Percentiles rank a stretch among this genome's conserved stretches.
Conservation (phyloP, 2,329 filamentous ascomycete genomes). For the Dactylella cylindrospora region DNA sequence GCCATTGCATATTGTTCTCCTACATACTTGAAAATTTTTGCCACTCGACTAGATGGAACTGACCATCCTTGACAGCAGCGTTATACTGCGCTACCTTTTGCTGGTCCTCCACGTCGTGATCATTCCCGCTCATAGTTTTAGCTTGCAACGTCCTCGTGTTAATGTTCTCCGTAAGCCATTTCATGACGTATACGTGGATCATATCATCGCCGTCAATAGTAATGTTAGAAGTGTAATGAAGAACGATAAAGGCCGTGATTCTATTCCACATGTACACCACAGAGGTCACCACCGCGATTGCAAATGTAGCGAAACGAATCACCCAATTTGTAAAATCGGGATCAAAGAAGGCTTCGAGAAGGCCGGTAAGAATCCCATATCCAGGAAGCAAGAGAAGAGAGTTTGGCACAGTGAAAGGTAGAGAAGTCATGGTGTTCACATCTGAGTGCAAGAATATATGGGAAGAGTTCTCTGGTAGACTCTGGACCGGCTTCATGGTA, state of each 20-base stretch:
- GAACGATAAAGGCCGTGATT: constrained; percentile 1
- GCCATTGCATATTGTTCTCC: too few species aligned
- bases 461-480: constrained; percentile 16
- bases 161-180: constrained; percentile 20
- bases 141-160: constrained; percentile 19
- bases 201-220: constrained; percentile 15
- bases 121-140: constrained; percentile 3
- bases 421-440: neutral
- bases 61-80: neutral
- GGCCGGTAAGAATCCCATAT: neutral
- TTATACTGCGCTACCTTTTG: constrained; percentile 1
- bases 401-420: constrained; percentile 19
- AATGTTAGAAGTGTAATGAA: constrained; percentile 16
- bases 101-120: constrained; percentile 5
- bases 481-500: constrained; percentile 30
- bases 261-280: constrained; percentile 5
- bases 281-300: constrained; percentile 8
- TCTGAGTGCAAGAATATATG: constrained; percentile 10
- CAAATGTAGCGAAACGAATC: constrained; percentile 11
- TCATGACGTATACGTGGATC: constrained; percentile 29
- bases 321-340: constrained; percentile 11
- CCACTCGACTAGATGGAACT: constrained; percentile 22
- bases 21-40: constrained; percentile 29
- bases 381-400: neutral
- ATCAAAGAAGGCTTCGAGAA: constrained; percentile 3